Base-by-base conservation (phyloP, 495 filamentous ascomycete species). In the Talaromyces wortmannii region DNA sequence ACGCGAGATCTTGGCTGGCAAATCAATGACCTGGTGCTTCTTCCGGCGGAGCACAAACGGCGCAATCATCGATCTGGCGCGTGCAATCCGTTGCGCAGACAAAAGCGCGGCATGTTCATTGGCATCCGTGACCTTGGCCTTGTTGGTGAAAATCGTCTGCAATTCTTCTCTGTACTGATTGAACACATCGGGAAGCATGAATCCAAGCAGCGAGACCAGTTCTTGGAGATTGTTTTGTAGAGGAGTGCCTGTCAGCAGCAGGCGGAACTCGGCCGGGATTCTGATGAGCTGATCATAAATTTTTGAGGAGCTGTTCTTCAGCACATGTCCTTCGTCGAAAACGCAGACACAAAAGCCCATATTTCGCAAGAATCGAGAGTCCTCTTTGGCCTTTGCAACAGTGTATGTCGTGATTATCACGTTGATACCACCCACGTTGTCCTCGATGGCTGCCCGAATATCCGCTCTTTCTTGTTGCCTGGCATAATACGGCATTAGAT, bases 151-250 rank as follows among this genome's bases (percentile, higher is more conserved):
- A 46, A 97, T 86, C 11, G 80, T 83, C 23, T 87, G 77, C 10
- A 98, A 70, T 49, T 91, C 83, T 4, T 92, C 88, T 47, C 83
- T 79, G 45, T 85, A 79, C 46, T 87, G 80, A 5, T 76, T 67
- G 67, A 98, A 97, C 4, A 97, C 75, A 7, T 80, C 75, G 0
- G 94, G 94, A 61, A 97, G 83, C 59, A 98, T 91, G 63, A 98
- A 97, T 2, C 86, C 87, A 4, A 98, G 82, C 15, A 98, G 75
- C 2, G 91, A 88, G 2, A 89, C 84, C 45, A 98, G 79, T 67
- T 98, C 94, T 64, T 89, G 87, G 5, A 98, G 79, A 61, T 96
- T 97, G 70, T 98, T 98, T 65, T 98, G 94, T 11, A 98, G 76
- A 0, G 94, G 94, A 0, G 94, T 98, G 5, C 94, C 94, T 3